phyloP scores from a whole-genome alignment of 140 eudicot genomes.

The Oenanthe javanica region DNA sequence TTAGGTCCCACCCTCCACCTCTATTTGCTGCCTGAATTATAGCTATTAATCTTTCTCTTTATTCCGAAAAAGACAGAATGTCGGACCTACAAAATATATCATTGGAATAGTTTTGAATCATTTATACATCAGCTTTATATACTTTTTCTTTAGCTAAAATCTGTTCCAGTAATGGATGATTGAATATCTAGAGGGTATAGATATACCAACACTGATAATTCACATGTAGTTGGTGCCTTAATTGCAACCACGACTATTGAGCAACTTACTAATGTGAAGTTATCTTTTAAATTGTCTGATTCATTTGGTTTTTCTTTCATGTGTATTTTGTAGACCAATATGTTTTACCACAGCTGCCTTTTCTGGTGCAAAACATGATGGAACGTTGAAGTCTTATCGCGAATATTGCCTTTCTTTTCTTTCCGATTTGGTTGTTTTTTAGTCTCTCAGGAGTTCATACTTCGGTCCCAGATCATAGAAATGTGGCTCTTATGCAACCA shows the following conservation, averaged over 20 bases:
- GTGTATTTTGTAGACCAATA: neutral
- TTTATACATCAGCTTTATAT: constrained; percentile 10
- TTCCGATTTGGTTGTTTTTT: neutral
- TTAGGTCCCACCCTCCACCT: constrained; percentile 28
- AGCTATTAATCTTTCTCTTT: neutral
- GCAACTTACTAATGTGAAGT: neutral
- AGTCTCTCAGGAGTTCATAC: neutral
- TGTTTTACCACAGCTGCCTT: constrained; percentile 1
- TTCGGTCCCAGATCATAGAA: neutral
- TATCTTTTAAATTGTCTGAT: neutral
- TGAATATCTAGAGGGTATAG: neutral
- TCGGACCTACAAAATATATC: constrained; percentile 8
- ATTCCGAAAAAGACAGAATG: neutral
- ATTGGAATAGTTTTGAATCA: constrained; percentile 2
- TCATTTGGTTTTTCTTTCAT: constrained; percentile 3
- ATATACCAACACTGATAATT: neutral
- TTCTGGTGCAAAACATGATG: constrained; percentile 9
- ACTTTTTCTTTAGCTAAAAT: neutral
- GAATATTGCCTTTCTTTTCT: neutral
- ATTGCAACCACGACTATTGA: neutral
- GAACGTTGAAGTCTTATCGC: constrained; percentile 9
- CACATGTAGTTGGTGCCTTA: constrained; percentile 6
- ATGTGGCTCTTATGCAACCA: constrained; percentile 11
- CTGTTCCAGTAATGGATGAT: constrained; percentile 5
- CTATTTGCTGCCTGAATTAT: neutral